A percentile compares a stretch with the other conserved stretches of the same genome.
Conservation (phyloP, 2,329 filamentous ascomycete genomes). For the Davidsoniella eucalypti region DNA sequence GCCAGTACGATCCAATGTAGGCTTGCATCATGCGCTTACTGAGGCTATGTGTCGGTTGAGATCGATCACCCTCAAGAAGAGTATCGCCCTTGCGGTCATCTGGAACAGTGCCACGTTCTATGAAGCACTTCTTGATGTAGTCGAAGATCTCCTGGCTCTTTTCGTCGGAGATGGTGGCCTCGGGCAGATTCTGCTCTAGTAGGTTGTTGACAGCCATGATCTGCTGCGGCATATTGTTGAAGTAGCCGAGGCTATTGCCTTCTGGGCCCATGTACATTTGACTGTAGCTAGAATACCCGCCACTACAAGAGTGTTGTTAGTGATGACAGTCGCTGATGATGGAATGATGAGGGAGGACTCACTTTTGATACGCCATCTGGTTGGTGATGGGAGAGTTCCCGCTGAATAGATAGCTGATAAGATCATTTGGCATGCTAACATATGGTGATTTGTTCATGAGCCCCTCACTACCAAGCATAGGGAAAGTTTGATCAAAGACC, state of each 20-base stretch:
- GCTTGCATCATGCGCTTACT: constrained; percentile 91
- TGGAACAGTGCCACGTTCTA: constrained; percentile 53
- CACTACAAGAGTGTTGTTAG: constrained; percentile 2
- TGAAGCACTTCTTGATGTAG: constrained; percentile 64
- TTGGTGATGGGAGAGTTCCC: constrained; percentile 16
- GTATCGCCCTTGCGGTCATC: constrained; percentile 6
- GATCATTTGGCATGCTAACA: constrained; percentile 68
- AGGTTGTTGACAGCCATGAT: constrained; percentile 83
- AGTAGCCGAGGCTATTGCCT: constrained; percentile 32
- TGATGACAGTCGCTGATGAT: background rate
- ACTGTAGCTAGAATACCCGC: constrained; percentile 11
- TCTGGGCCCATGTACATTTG: constrained; percentile 13
- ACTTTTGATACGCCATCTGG: constrained; percentile 15
- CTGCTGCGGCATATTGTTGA: constrained; percentile 49
- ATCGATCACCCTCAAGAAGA: constrained; percentile 55
- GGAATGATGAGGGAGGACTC: background rate
- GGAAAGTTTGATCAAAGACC: constrained; percentile 51
- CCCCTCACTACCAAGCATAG: constrained; percentile 72
- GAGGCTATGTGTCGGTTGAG: constrained; percentile 47
- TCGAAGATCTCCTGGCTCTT: constrained; percentile 74
- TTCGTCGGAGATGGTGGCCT: constrained; percentile 69
- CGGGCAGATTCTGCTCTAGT: constrained; percentile 62
- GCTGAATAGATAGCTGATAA: constrained; percentile 72
- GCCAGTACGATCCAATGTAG: constrained; percentile 88
- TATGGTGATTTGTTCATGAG: constrained; percentile 72